These are phyloP conservation scores for Pestalotiopsis fici DNA, from an alignment of 2,329 filamentous ascomycete genomes.

Conservation along the genomic window DNA sequence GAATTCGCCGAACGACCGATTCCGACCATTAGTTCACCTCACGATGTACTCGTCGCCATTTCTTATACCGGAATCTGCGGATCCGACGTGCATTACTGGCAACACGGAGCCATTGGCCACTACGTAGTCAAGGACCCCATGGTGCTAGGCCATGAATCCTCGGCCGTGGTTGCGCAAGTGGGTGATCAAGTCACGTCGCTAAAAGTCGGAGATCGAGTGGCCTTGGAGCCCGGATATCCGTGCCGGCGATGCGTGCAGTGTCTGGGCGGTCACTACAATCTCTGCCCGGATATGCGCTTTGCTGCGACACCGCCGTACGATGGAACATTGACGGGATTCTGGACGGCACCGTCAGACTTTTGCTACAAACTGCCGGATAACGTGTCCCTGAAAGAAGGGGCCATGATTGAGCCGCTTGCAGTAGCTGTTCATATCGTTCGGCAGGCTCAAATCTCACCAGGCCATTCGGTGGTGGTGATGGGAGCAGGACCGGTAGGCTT, in stretches of 20 bases:
- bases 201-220: conserved; percentile 77
- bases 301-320: conserved; percentile 90
- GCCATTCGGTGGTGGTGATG: conserved; percentile 80
- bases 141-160: conserved; percentile 72
- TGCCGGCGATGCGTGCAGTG: conserved; percentile 80
- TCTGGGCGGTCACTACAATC: conserved; percentile 83
- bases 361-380: conserved; percentile 85
- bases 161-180: conserved; percentile 74
- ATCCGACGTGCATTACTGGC: conserved; percentile 86
- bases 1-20: conserved; percentile 74
- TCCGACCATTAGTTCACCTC: conserved; percentile 63
- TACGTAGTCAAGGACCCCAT: conserved; percentile 82
- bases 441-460: conserved; percentile 72
- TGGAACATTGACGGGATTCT: conserved; percentile 88
- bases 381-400: conserved; percentile 82
- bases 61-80: conserved; percentile 90
- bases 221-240: conserved; percentile 88
- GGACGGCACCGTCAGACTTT: conserved; percentile 81
- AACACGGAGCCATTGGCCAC: conserved; percentile 82
- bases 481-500: conserved; percentile 87
- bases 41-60: conserved; percentile 80
- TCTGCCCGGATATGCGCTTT: conserved; percentile 86
- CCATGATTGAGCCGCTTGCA: conserved; percentile 84
- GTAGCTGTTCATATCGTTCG: conserved; percentile 84
- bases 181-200: conserved; percentile 66